Percentiles rank a stretch among this genome's conserved stretches.
phyloP scores from a whole-genome alignment of 176 grass and related monocot species.

The Carex scoparia region DNA sequence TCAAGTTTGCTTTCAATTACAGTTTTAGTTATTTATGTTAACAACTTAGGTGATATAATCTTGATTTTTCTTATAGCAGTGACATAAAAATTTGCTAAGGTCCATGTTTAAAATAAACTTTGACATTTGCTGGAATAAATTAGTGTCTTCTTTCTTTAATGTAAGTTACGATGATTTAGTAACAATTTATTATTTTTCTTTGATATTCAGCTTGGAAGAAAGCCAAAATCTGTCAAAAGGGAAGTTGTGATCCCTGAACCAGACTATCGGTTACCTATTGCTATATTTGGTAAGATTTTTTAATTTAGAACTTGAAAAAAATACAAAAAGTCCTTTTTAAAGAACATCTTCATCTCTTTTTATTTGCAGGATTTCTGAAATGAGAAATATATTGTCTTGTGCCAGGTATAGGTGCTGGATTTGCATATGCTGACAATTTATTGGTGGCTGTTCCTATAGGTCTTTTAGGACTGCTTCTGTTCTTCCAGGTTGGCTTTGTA shows the following conservation, averaged over 20 bases:
- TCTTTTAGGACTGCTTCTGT: constrained; percentile 66
- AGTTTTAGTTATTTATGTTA: background rate
- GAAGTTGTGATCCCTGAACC: constrained; percentile 71
- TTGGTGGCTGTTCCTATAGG: constrained; percentile 68
- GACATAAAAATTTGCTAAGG: background rate
- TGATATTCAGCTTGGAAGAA: constrained; percentile 57
- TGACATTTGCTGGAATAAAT: background rate
- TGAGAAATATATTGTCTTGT: background rate
- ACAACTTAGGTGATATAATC: background rate
- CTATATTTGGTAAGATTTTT: constrained; percentile 66
- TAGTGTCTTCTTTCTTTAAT: background rate
- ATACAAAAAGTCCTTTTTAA: background rate
- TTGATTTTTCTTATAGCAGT: background rate
- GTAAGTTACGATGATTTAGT: background rate
- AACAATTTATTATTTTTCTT: constrained; percentile 18
- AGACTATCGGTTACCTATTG: constrained; percentile 84
- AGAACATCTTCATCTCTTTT: background rate
- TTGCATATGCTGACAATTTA: constrained; percentile 82
- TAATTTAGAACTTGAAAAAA: background rate
- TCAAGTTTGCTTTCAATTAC: background rate
- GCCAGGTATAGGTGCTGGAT: constrained; percentile 63
- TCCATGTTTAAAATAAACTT: background rate
- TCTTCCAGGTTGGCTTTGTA: constrained; percentile 54
- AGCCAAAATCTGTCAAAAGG: constrained; percentile 44
- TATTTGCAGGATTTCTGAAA: background rate